Evolutionary conservation across 2,329 filamentous ascomycete species (phyloP).

Genomic region (Curvularia sp.): DNA sequence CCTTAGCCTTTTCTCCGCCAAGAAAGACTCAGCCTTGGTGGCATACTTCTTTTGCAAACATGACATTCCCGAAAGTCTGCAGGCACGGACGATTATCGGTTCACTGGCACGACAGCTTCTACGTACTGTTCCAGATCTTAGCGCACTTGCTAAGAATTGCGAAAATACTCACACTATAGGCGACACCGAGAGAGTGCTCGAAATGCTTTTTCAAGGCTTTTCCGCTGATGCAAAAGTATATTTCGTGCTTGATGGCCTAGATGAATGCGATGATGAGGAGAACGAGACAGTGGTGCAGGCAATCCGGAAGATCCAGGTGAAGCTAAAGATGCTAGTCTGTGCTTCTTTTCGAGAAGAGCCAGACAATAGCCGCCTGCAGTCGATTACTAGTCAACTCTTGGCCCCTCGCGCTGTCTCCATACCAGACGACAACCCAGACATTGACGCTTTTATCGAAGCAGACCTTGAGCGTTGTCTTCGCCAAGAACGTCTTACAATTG

Average conservation of each 20-base stretch:
- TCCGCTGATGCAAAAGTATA: slow-evolving; percentile 30
- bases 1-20: slow-evolving; percentile 17
- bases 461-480: slow-evolving; percentile 35
- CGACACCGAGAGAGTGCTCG: slow-evolving; percentile 28
- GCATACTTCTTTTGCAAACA: slow-evolving; percentile 42
- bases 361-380: slow-evolving; percentile 10
- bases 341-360: slow-evolving; percentile 34
- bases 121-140: slow-evolving; percentile 31
- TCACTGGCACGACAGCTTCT: slow-evolving; percentile 50
- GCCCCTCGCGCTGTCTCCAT: slow-evolving; percentile 19
- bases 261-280: slow-evolving; percentile 37
- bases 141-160: slow-evolving; percentile 10
- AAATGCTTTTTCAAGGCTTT: slow-evolving; percentile 28
- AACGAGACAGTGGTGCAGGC: slow-evolving; percentile 22
- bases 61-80: slow-evolving; percentile 33
- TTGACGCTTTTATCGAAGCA: slow-evolving; percentile 34
- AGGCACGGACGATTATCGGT: slow-evolving; percentile 35
- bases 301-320: slow-evolving; percentile 32
- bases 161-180: slow-evolving; percentile 5
- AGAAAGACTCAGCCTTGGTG: slow-evolving; percentile 13
- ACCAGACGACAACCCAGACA: slow-evolving; percentile 32
- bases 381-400: slow-evolving; percentile 5
- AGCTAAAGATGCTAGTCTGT: slow-evolving; percentile 31
- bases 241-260: slow-evolving; percentile 48
- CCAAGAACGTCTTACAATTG: slow-evolving; percentile 23